Evolutionary conservation across 495 filamentous ascomycete species (phyloP), one percentile per base, ranked within the genome.

Genomic region (Extremus antarcticus): DNA sequence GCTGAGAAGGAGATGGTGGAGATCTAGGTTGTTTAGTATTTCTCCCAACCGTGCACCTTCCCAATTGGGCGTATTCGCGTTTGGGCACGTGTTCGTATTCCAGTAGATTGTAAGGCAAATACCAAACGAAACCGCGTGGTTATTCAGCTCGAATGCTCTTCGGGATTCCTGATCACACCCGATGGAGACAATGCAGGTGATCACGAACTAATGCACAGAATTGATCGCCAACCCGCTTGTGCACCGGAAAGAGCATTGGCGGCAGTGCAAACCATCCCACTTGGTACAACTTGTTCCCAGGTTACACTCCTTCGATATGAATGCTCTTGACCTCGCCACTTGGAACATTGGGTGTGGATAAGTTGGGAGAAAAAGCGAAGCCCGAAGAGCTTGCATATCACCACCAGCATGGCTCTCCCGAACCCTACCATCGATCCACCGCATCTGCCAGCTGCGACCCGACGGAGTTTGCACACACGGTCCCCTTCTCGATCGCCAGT

Each of bases 401-500:
- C 46, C 10, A 25, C 21, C 20, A 51, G 8, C 4, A 59, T 59
- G 57, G 45, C 52, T 20, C 29, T 50, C 24, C 19, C 54, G 43
- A 58, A 62, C 24, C 55, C 59, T 8, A 43, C 59, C 25, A 54
- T 62, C 55, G 50, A 53, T 40, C 32, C 51, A 49, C 47, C 25
- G n/a, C 22, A 17, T 25, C 39, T 53, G 4, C 17, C 29, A 17
- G 41, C 49, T 11, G 25, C 53, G 11, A 3, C 41, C 15, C 39
- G 29, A 24, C 40, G 32, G 11, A 20, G 17, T 13, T 41, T 49
- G 8, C 54, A 61, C 20, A 50, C 55, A 2, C 59, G 59, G 8
- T 62, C 59, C 3, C 50, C 59, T 9, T 54, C 59, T 10, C 43
- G 55, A 22, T 62, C 59, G 3, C 59, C 59, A 0, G 23, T 57